These are phyloP conservation scores for Hyphopichia pseudoburtonii DNA, from an alignment of 1,139 yeast species.

Conservation along the genomic window DNA sequence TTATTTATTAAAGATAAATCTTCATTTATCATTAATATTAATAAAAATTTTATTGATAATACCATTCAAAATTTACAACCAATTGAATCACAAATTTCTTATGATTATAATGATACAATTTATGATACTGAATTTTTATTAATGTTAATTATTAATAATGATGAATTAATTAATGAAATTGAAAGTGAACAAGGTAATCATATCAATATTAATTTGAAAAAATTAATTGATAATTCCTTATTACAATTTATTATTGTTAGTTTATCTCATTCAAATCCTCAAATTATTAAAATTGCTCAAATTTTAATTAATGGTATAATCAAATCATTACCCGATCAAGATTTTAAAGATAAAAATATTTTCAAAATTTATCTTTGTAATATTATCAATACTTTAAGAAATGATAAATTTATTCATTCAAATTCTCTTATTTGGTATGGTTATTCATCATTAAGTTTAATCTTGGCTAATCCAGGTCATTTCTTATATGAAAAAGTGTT, in stretches of 20 bases:
- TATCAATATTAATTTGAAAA: constrained; percentile 49
- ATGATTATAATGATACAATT: constrained; percentile 18
- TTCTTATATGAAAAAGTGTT: constrained; percentile 67
- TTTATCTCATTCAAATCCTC: constrained; percentile 24
- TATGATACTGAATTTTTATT: constrained; percentile 67
- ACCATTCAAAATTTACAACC: constrained; percentile 29
- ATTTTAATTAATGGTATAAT: constrained; percentile 45
- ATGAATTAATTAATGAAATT: constrained; percentile 46
- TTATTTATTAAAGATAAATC: constrained; percentile 47
- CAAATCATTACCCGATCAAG: constrained; percentile 29
- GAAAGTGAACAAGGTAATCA: constrained; percentile 20
- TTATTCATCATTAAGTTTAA: constrained; percentile 54
- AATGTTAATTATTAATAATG: constrained; percentile 57
- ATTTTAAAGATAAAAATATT: constrained; percentile 58
- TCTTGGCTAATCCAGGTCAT: constrained; percentile 69
- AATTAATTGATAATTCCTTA: constrained; percentile 57
- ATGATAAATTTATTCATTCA: constrained; percentile 15
- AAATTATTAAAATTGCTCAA: constrained; percentile 24
- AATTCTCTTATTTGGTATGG: constrained; percentile 43
- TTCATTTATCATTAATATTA: constrained; percentile 55
- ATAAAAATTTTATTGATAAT: constrained; percentile 50
- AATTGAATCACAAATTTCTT: not conserved
- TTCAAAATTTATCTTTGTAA: constrained; percentile 63
- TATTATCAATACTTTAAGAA: constrained; percentile 48
- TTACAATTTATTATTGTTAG: constrained; percentile 58